Conservation (phyloP, 768 basidiomycete genomes). For the Pleurotus sapidus region DNA sequence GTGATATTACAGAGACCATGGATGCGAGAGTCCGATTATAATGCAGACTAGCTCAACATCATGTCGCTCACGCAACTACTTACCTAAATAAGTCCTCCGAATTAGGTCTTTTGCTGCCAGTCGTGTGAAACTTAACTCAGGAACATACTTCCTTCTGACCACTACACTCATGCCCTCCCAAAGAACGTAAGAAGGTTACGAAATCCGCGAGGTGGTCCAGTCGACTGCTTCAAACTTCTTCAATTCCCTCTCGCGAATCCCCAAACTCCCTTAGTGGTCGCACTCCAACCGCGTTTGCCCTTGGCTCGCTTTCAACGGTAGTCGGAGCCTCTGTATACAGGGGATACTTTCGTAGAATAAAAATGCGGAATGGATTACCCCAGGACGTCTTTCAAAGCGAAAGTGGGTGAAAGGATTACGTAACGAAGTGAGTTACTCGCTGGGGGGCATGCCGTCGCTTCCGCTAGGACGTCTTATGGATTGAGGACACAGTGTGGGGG, state of each 20-base stretch:
- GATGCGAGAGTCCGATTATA: too few species aligned
- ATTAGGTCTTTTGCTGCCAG: too few species aligned
- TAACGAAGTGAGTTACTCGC: constrained; percentile 59
- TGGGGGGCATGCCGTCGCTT: too few species aligned
- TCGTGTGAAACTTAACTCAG: too few species aligned
- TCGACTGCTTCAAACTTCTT: background rate
- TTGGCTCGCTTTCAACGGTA: constrained; percentile 36
- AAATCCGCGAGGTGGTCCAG: background rate
- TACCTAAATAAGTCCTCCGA: too few species aligned
- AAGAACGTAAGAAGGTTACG: background rate
- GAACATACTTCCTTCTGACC: too few species aligned
- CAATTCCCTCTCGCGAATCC: background rate
- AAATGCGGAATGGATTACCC: constrained; percentile 71
- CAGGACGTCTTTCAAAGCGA: constrained; percentile 50
- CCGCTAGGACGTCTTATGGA: background rate
- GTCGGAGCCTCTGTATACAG: constrained; percentile 34
- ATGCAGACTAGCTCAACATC: too few species aligned
- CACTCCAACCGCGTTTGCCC: constrained; percentile 33
- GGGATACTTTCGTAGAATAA: constrained; percentile 58
- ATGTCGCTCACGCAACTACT: too few species aligned
- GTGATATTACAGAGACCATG: too few species aligned
- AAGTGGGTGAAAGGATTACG: constrained; percentile 78
- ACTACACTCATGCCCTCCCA: too few species aligned
- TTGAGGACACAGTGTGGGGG: constrained; percentile 59
- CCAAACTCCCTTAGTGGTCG: constrained; percentile 19